Evolutionary conservation across 148 eudicot genomes (phyloP), one percentile per base, ranked within the genome.

Genomic region (Vaccinium myrtillus): DNA sequence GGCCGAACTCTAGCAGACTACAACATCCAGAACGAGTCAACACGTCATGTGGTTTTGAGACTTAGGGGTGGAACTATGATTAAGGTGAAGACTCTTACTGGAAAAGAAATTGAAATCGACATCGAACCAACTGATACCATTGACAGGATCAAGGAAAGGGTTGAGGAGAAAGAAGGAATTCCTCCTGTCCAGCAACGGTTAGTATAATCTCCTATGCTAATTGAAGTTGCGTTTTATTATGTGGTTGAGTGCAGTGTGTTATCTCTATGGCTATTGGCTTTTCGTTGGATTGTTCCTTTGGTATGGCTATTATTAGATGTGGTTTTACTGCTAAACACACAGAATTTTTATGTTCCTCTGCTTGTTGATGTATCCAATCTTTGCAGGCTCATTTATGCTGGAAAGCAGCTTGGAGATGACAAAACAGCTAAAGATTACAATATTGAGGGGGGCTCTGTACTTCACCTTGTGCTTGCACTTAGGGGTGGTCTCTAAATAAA

Each of bases 401-500:
- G 95, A 13, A 92, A 92, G 86, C 95, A 92, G 86, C 91, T 92
- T 49, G 93, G 86, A 80, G 95, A 92, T 91, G 95, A 92, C 84
- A 92, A 91, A 83, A 92, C 93, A 16, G 95, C 93, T 25, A 92
- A 91, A 82, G 95, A 92, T 80, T 92, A 92, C 83, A 91, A 91
- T 73, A 92, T 92, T 27, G 95, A 91, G 84, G 95, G 95, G 15
- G 95, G 95, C 13, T 91, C 92, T 77, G 95, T 92, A 36, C 95
- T 92, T 81, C 95, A 92, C 83, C 89, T 92, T 77, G 95, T 92
- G 83, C 95, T 92, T 77, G 95, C 95, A 30, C 93, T 92, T 79
- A 87, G 95, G 80, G 95, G 93, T 51, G 94, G 91, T 82, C 81
- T 80, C 50, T 87, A 65, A 54, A 21, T 81, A 10, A 55, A 43